Base-by-base conservation (phyloP, 805 yeast genomes). In the Candida oleophila region DNA sequence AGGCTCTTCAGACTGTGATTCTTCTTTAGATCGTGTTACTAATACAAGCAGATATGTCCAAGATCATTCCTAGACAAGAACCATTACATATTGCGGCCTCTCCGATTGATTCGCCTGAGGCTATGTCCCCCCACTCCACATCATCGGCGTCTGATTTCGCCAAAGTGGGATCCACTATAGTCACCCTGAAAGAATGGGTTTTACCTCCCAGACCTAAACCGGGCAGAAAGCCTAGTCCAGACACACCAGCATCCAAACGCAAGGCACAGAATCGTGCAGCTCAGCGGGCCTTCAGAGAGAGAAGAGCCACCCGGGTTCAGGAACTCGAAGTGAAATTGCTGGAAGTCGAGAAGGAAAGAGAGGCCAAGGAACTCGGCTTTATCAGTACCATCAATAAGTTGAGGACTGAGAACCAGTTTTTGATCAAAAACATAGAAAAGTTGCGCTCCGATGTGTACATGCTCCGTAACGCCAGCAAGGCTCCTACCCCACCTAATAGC, bases 191-290 rank as follows among this genome's bases (percentile, higher is more conserved):
- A 42, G 82, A 77, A 49, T 80, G 85, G 83, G 76, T 78, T 12
- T 61, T 80, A 38, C 85, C 85, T 4, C 84, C 85, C 5, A 64
- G 85, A 46, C 85, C 84, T 3, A 78, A 80, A 54, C 85, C 85
- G 0, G 85, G 85, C 3, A 59, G 73, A 47, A 82, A 82, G 62
- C 86, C 86, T 14, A 71, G 82, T 52, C 76, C 78, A 3, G 96
- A 89, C 53, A 80, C 91, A 0, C 95, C 96, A 0, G 90, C 91
- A 0, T 81, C 85, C 19, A 87, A 88, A 63, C 71, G 96, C 45
- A 89, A 89, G 65, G 96, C 96, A 2, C 97, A 87, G 64, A 90
- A 90, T 61, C 71, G 97, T 48, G 96, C 94, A n/a, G 96, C 97
- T 19, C 96, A 91, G 71, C 62, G 96, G 48, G 95, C 97, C 2